phyloP scores from a whole-genome alignment of 371 early-diverging fungal genomes.

The Zancudomyces culisetae region DNA sequence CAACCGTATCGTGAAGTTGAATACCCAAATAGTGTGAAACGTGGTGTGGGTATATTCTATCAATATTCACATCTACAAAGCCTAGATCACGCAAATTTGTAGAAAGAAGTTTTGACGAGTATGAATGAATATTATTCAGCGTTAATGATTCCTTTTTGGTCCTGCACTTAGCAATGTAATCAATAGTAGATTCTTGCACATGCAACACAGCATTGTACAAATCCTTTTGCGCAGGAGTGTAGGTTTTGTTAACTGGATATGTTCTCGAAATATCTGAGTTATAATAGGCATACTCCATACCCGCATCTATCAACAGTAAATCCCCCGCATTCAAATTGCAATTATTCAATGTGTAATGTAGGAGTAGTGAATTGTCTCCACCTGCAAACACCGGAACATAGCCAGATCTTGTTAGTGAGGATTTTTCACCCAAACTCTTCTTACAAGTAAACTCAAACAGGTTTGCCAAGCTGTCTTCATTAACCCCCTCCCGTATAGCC shows the following conservation, averaged over 20 bases:
- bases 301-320: slow-evolving; percentile 79
- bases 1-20: slow-evolving; percentile 81
- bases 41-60: slow-evolving; percentile 77
- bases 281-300: slow-evolving; percentile 73
- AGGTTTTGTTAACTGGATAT: slow-evolving; percentile 83
- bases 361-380: slow-evolving; percentile 70
- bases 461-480: slow-evolving; percentile 60
- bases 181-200: slow-evolving; percentile 66
- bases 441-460: slow-evolving; percentile 50
- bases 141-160: slow-evolving; percentile 26
- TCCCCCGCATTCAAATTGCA: slow-evolving; percentile 28
- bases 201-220: slow-evolving; percentile 71
- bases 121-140: slow-evolving; percentile 63
- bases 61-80: slow-evolving; percentile 40
- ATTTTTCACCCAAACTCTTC: slow-evolving; percentile 4
- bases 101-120: slow-evolving; percentile 38
- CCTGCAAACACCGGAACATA: slow-evolving; percentile 94
- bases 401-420: slow-evolving; percentile 35
- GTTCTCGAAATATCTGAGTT: slow-evolving; percentile 86
- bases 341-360: slow-evolving; percentile 89
- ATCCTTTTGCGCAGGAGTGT: slow-evolving; percentile 53
- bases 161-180: too few relatives aligned
- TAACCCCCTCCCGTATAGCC: slow-evolving; percentile 40
- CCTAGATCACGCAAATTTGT: slow-evolving; percentile 45
- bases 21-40: slow-evolving; percentile 87